Evolutionary conservation across 768 basidiomycete species (phyloP).

Genomic region (Boletus rubropictus): DNA sequence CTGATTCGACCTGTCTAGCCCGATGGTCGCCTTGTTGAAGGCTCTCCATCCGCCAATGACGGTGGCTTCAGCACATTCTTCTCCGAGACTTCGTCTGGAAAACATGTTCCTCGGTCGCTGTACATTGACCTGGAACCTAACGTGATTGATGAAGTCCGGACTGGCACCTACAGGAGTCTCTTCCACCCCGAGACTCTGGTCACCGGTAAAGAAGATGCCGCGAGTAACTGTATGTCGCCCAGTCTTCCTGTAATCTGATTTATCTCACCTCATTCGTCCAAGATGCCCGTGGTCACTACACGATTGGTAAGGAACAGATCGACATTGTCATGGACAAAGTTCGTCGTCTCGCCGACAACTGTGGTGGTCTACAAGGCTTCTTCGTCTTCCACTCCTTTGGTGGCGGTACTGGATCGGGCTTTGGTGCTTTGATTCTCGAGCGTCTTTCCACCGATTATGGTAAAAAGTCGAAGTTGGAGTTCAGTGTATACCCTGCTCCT

Average conservation of each 20-base stretch:
- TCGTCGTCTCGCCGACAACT: slow-evolving; percentile 93
- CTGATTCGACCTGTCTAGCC: slow-evolving; percentile 51
- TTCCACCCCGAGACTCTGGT: slow-evolving; percentile 99
- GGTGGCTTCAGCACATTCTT: slow-evolving; percentile 99
- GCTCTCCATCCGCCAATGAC: slow-evolving; percentile 67
- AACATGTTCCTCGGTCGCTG: slow-evolving; percentile 95
- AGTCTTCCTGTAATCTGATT: neutral
- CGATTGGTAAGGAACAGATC: slow-evolving; percentile 96
- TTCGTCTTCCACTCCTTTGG: slow-evolving; percentile 99
- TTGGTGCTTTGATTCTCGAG: slow-evolving; percentile 94
- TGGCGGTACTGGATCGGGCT: slow-evolving; percentile 97
- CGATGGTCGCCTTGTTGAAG: slow-evolving; percentile 85
- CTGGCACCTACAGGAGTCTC: slow-evolving; percentile 89
- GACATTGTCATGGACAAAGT: slow-evolving; percentile 95
- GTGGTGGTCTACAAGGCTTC: slow-evolving; percentile 95
- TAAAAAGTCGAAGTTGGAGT: slow-evolving; percentile 98
- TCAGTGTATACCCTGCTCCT: slow-evolving; percentile 94
- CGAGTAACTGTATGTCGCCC: slow-evolving; percentile 82
- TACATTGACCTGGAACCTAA: slow-evolving; percentile 98
- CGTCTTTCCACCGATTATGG: slow-evolving; percentile 95
- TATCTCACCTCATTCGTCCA: slow-evolving; percentile 6
- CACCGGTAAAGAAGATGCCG: slow-evolving; percentile 98
- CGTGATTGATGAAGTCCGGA: slow-evolving; percentile 96
- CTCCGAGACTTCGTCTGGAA: slow-evolving; percentile 93
- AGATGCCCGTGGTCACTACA: slow-evolving; percentile 99